Conservation (phyloP, 306 rosid genomes). For the Gastrolobium bilobum region DNA sequence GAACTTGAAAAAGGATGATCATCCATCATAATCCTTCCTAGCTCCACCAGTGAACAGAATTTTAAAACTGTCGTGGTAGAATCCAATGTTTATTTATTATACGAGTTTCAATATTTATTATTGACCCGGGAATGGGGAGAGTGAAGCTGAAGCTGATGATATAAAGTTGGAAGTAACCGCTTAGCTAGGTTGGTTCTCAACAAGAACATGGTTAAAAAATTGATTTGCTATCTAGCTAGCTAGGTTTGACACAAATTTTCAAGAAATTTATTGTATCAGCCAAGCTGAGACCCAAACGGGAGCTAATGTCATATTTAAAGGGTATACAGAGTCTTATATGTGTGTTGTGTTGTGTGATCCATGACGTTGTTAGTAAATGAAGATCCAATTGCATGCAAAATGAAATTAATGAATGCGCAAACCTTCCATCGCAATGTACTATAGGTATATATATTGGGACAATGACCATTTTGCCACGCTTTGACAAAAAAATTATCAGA, state of each 20-base stretch:
- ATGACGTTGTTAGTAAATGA: not conserved
- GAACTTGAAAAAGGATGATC: too few species aligned
- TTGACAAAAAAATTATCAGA: too few species aligned
- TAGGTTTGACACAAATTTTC: not conserved
- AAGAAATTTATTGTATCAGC: not conserved
- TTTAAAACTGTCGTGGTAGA: too few species aligned
- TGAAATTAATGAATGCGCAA: slow-evolving; percentile 1
- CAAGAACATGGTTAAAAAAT: not conserved
- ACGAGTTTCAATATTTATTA: not conserved
- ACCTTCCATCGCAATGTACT: not conserved
- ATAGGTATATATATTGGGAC: too few species aligned
- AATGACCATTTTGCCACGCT: too few species aligned
- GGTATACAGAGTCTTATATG: not conserved
- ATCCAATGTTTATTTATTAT: too few species aligned
- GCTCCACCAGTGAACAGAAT: too few species aligned
- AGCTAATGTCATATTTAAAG: not conserved
- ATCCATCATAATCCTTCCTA: too few species aligned
- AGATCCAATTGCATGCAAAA: slow-evolving; percentile 25
- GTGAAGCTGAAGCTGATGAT: not conserved
- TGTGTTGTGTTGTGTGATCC: not conserved
- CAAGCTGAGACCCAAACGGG: not conserved
- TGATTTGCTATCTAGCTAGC: not conserved
- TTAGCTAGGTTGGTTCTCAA: not conserved
- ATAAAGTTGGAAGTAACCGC: not conserved
- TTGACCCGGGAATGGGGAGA: not conserved